Evolutionary conservation across 495 filamentous ascomycete species (phyloP), one percentile per base, ranked within the genome.

Genomic region (Podospora tetraspora): DNA sequence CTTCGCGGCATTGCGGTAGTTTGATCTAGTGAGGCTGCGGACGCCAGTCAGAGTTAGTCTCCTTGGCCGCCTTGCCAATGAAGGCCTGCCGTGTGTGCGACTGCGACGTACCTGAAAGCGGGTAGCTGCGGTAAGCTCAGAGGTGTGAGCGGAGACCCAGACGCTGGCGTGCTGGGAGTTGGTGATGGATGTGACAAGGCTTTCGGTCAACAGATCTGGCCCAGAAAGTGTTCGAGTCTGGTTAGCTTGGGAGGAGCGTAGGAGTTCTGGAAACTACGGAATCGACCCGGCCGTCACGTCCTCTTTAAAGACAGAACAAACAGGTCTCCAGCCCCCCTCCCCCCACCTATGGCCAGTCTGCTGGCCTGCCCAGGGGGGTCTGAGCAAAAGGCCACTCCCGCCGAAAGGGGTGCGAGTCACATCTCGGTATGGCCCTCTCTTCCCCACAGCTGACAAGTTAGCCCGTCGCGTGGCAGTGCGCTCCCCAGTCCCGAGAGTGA

Each of bases 281-380:
- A 19, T 52, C 32, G 27, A 62, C 8, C 64, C 63, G 73, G 70
- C 68, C 56, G 59, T 67, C 52, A 59, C 3, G 70, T 57, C n/a
- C 66, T 69, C 69, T 75, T 75, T 71, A 75, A 70, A 58, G 37
- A 64, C 52, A 58, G 68, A 43, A 32, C 43, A n/a, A 52, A 19
- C 43, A 52, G 19, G 43, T n/a, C 43, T 52, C 43, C 30, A 25
- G 32, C 27, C 59, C 6, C 27, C 4, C 62, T 9, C 32, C 61
- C 67, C 72, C 72, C 74, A 69, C 72, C 63, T 63, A 22, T 62
- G 27, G 9, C 22, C 43, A 58, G 60, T 67, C 57, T 29, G 25
- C 10, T 16, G 64, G 43, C 43, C 43, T 52, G 43, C 43, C 43
- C 43, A 52, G 43, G 62, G 69, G 65, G 70, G 74, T 34, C 71